Evolutionary conservation across 257 asterid species (phyloP).

Genomic region (Catharanthus roseus): DNA sequence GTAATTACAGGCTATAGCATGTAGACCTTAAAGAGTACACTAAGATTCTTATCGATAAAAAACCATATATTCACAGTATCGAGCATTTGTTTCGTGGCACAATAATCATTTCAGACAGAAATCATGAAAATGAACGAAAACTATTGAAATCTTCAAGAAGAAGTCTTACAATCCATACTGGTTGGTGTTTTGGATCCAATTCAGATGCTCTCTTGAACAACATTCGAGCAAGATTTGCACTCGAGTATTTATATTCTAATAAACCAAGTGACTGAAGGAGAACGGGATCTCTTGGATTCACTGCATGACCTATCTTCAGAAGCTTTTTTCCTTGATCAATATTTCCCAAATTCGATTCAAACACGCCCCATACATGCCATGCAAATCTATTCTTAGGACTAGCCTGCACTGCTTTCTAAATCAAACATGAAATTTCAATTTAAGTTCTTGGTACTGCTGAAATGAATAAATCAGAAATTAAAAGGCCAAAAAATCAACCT

Average conservation of each 20-base stretch:
- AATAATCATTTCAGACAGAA: too few relatives aligned
- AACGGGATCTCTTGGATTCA: constrained; percentile 94
- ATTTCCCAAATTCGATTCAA: constrained; percentile 67
- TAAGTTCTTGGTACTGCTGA: not conserved
- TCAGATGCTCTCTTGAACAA: constrained; percentile 77
- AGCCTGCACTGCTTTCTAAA: constrained; percentile 87
- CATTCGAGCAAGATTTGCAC: constrained; percentile 68
- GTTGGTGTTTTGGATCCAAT: constrained; percentile 83
- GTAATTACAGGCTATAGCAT: too few relatives aligned
- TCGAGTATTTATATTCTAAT: constrained; percentile 66
- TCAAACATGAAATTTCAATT: constrained; percentile 3
- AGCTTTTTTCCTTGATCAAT: constrained; percentile 77
- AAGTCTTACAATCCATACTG: constrained; percentile 86
- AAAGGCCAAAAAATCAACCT: constrained; percentile 37
- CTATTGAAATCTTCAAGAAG: not conserved
- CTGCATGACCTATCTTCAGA: constrained; percentile 75
- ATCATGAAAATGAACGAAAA: not conserved
- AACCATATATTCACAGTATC: too few relatives aligned
- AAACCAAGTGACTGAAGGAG: constrained; percentile 86
- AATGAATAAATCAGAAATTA: constrained; percentile 5
- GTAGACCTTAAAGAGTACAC: too few relatives aligned
- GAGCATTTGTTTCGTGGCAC: not conserved
- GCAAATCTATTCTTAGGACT: constrained; percentile 97
- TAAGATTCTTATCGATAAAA: too few relatives aligned
- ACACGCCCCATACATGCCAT: constrained; percentile 99